phyloP scores from a whole-genome alignment of 2,329 filamentous ascomycete species.

The Aspergillus tamarii region DNA sequence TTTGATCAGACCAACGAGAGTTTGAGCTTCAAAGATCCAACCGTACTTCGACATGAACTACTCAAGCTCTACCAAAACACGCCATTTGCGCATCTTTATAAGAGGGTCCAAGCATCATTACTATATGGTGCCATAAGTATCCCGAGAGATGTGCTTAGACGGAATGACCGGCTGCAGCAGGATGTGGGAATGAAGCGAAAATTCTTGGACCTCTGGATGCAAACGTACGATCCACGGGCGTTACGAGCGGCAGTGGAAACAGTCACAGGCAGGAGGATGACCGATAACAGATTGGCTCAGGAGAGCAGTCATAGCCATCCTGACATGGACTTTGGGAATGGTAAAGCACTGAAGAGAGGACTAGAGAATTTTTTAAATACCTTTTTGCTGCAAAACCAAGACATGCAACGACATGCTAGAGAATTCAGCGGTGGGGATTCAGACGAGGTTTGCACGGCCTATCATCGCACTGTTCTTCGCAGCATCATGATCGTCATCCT shows the following conservation, averaged over 20 bases:
- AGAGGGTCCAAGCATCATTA: conserved; percentile 62
- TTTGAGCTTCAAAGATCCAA: conserved; percentile 25
- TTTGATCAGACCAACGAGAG: conserved; percentile 45
- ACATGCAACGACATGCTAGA: conserved; percentile 40
- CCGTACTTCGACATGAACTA: conserved; percentile 50
- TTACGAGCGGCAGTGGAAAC: conserved; percentile 61
- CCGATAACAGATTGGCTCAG: conserved; percentile 19
- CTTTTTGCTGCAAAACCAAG: conserved; percentile 63
- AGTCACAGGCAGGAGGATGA: conserved; percentile 59
- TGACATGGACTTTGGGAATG: conserved; percentile 9
- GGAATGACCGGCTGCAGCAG: conserved; percentile 52
- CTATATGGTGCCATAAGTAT: conserved; percentile 60
- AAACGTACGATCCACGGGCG: conserved; percentile 57
- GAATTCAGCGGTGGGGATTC: conserved; percentile 38
- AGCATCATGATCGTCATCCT: conserved; percentile 64
- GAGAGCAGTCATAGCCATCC: neutral
- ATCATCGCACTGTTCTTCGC: conserved; percentile 60
- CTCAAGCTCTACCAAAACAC: conserved; percentile 59
- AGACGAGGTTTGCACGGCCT: conserved; percentile 51
- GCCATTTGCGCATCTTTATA: conserved; percentile 55
- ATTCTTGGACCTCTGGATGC: conserved; percentile 61
- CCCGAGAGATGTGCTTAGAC: conserved; percentile 55
- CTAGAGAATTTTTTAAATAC: conserved; percentile 58
- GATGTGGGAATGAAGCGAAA: conserved; percentile 62
- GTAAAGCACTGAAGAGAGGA: conserved; percentile 42